A percentile compares a stretch with the other conserved stretches of the same genome.
These are phyloP conservation scores for Amauroascus verrucosus DNA, from an alignment of 2,329 filamentous ascomycete genomes.

Conservation along the genomic window DNA sequence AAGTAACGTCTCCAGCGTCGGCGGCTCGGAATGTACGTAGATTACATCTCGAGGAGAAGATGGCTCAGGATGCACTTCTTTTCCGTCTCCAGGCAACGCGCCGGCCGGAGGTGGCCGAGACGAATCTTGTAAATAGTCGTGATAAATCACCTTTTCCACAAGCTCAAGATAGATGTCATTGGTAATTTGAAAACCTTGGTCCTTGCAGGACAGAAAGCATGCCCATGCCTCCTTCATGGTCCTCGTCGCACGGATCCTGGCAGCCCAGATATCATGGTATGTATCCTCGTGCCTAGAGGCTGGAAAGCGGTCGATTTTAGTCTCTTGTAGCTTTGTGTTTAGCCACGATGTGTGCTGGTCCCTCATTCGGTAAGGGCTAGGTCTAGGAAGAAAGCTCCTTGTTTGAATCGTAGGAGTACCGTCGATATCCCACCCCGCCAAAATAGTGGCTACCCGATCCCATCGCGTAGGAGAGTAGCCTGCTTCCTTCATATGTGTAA, in stretches of 20 bases:
- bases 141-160: slow-evolving; percentile 45
- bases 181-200: slow-evolving; percentile 30
- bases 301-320: not conserved
- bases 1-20: slow-evolving; percentile 43
- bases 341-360: slow-evolving; percentile 6
- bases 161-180: slow-evolving; percentile 45
- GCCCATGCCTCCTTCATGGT: slow-evolving; percentile 56
- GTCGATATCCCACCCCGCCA: slow-evolving; percentile 55
- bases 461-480: slow-evolving; percentile 44
- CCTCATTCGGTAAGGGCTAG: slow-evolving; percentile 7
- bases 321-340: not conserved
- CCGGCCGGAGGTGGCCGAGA: slow-evolving; percentile 11
- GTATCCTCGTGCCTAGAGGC: slow-evolving; percentile 3
- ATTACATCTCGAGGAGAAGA: slow-evolving; percentile 48
- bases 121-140: slow-evolving; percentile 14
- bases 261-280: slow-evolving; percentile 41
- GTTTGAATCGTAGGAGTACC: slow-evolving; percentile 54
- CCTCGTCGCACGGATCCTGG: slow-evolving; percentile 49
- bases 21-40: slow-evolving; percentile 46
- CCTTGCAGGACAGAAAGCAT: slow-evolving; percentile 49
- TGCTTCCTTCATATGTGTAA: slow-evolving; percentile 49
- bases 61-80: slow-evolving; percentile 46
- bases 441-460: slow-evolving; percentile 46
- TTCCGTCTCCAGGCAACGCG: slow-evolving; percentile 46
- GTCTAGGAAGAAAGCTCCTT: slow-evolving; percentile 34